These are phyloP conservation scores for Diversispora eburnea DNA, from an alignment of 192 early-diverging fungal species.

Conservation along the genomic window DNA sequence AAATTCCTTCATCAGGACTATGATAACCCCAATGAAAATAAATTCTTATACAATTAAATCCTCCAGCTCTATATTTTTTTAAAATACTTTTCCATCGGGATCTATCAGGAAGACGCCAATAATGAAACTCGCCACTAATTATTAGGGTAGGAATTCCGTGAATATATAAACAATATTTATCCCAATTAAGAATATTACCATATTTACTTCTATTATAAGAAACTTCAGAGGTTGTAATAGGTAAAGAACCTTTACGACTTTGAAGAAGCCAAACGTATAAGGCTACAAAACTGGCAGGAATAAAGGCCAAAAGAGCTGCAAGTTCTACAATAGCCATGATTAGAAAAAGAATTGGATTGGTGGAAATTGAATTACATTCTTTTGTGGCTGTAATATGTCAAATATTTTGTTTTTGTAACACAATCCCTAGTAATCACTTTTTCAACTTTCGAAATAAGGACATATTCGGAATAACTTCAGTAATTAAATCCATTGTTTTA, in stretches of 20 bases:
- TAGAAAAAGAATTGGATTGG: neutral
- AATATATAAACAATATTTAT: constrained; percentile 66
- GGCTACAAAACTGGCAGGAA: constrained; percentile 11
- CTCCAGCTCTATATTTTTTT: constrained; percentile 65
- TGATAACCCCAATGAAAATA: constrained; percentile 91
- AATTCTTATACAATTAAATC: constrained; percentile 78
- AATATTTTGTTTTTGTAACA: too few relatives aligned
- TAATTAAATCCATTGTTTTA: too few relatives aligned
- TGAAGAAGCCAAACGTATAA: constrained; percentile 19
- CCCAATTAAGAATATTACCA: constrained; percentile 58
- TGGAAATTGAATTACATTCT: neutral
- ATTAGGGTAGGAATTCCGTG: constrained; percentile 63
- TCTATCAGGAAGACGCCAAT: constrained; percentile 75
- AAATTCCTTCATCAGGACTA: constrained; percentile 68
- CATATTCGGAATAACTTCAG: too few relatives aligned
- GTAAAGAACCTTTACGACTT: constrained; percentile 32
- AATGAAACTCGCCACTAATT: constrained; percentile 80
- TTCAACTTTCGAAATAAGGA: too few relatives aligned
- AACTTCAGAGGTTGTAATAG: constrained; percentile 38
- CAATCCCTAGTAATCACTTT: too few relatives aligned
- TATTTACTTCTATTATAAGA: constrained; percentile 40
- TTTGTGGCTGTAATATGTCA: too few relatives aligned
- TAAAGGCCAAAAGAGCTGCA: neutral
- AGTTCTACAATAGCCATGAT: constrained; percentile 9
- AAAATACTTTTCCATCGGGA: constrained; percentile 65